These are phyloP conservation scores for Pythium brachiatum DNA, from an alignment of 352 stramenopile species.

Conservation along the genomic window DNA sequence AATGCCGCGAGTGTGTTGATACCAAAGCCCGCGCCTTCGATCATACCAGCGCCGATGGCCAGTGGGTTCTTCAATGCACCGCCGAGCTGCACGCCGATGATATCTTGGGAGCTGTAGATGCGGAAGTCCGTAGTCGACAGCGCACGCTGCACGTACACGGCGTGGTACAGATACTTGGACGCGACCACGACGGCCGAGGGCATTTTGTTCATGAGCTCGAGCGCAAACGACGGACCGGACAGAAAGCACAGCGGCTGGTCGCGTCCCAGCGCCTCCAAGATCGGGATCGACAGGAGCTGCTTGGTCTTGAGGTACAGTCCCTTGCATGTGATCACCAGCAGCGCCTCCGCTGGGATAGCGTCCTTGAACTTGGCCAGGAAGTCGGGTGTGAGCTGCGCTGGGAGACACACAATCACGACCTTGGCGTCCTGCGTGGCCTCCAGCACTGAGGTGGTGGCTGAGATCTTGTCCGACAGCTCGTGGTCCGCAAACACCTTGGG, in stretches of 20 bases:
- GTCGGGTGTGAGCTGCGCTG: constrained; percentile 92
- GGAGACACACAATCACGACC: constrained; percentile 95
- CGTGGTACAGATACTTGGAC: constrained; percentile 90
- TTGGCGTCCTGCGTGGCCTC: constrained; percentile 86
- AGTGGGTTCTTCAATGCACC: constrained; percentile 98
- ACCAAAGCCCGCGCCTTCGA: constrained; percentile 94
- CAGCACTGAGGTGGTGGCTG: constrained; percentile 87
- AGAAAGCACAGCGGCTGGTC: constrained; percentile 95
- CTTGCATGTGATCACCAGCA: constrained; percentile 95
- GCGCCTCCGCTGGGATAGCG: constrained; percentile 85
- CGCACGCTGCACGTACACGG: constrained; percentile 76
- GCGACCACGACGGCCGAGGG: constrained; percentile 96
- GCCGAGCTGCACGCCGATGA: constrained; percentile 95
- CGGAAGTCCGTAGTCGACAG: constrained; percentile 92
- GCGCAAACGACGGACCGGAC: constrained; percentile 94
- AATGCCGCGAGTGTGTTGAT: constrained; percentile 95
- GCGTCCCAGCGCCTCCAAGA: constrained; percentile 88
- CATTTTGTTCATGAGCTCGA: constrained; percentile 94
- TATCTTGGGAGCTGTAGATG: constrained; percentile 92
- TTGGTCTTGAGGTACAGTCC: constrained; percentile 95
- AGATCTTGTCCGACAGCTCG: constrained; percentile 73
- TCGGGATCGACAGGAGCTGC: constrained; percentile 94
- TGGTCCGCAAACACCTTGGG: constrained; percentile 91
- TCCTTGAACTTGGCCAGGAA: constrained; percentile 89
- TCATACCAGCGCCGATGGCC: constrained; percentile 96